phyloP scores from a whole-genome alignment of 2,329 filamentous ascomycete species.

The Alternaria infectoria region DNA sequence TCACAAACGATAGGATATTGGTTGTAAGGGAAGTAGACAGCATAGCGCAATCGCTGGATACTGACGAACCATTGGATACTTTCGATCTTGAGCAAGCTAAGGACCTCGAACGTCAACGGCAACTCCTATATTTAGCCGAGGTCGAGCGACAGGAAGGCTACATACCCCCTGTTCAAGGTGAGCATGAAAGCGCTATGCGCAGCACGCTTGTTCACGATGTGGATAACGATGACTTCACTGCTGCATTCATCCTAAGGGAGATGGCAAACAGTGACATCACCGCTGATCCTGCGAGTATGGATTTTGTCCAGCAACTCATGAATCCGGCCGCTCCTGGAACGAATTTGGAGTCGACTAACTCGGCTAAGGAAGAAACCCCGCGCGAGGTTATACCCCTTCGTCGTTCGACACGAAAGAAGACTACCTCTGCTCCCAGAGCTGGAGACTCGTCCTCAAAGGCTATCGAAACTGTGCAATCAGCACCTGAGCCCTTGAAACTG shows the following conservation, averaged over 20 bases:
- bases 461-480: not conserved
- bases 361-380: not conserved
- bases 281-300: not conserved
- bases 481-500: not conserved
- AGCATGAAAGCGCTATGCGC: not conserved
- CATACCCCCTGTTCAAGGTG: not conserved
- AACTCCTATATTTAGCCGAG: not conserved
- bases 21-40: not conserved
- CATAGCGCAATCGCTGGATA: not conserved
- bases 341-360: not conserved
- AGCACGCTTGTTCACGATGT: not conserved
- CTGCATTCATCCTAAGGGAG: not conserved
- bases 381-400: not conserved
- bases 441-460: not conserved
- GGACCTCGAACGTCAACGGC: not conserved
- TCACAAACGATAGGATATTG: not conserved
- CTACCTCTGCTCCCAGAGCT: not conserved
- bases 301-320: not conserved
- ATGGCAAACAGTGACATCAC: not conserved
- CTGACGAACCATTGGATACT: not conserved
- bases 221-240: not conserved
- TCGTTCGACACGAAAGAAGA: not conserved
- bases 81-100: not conserved
- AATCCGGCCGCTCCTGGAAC: not conserved
- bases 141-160: not conserved